A percentile compares a stretch with the other conserved stretches of the same genome.
Evolutionary conservation across 176 grass and related monocot species (phyloP).

Genomic region (Areca catechu): DNA sequence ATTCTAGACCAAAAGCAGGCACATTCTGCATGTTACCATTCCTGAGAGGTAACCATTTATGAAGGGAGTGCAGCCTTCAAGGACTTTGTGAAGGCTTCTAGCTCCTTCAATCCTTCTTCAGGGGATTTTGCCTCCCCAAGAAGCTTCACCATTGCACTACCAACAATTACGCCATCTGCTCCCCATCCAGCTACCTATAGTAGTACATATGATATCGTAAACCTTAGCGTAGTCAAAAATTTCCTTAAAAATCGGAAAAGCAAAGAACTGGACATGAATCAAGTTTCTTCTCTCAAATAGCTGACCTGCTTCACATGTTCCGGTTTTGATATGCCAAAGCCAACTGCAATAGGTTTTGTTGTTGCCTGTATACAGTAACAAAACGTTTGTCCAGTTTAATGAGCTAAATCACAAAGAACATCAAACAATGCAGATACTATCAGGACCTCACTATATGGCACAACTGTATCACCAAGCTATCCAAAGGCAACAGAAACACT

Average conservation of each 20-base stretch:
- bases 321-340: constrained; percentile 2
- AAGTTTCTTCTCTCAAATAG: neutral
- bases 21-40: too few relatives aligned
- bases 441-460: too few relatives aligned
- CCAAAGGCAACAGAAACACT: too few relatives aligned
- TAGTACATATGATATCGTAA: neutral
- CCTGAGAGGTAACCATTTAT: neutral
- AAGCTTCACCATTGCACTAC: constrained; percentile 20
- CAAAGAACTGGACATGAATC: too few relatives aligned
- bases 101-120: constrained; percentile 16
- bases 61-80: constrained; percentile 12
- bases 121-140: constrained; percentile 14
- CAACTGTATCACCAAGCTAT: too few relatives aligned
- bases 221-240: too few relatives aligned
- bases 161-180: constrained; percentile 20
- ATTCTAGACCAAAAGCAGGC: too few relatives aligned
- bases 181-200: constrained; percentile 17
- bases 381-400: too few relatives aligned
- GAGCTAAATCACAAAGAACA: too few relatives aligned
- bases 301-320: constrained; percentile 3
- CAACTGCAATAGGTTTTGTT: neutral
- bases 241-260: too few relatives aligned
- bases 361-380: neutral
- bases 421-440: too few relatives aligned
- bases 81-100: constrained; percentile 14